Percentiles rank a stretch among this genome's conserved stretches.
These are phyloP conservation scores for Aspergillus ustus DNA, from an alignment of 2,329 filamentous ascomycete species.

Conservation along the genomic window DNA sequence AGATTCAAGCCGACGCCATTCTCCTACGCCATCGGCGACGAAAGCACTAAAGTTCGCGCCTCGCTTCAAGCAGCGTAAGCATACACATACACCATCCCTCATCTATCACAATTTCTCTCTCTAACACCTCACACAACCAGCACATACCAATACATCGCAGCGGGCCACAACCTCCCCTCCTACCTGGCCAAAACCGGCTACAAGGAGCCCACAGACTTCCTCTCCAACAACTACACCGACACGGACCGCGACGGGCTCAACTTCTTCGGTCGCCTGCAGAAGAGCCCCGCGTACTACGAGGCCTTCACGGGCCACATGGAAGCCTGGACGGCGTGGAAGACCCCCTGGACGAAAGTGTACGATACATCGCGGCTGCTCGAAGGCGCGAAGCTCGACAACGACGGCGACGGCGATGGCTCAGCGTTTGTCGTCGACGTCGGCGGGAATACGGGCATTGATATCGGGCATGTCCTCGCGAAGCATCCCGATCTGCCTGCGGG, in stretches of 20 bases:
- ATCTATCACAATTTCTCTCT: too few species aligned
- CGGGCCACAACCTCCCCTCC: conserved; percentile 36
- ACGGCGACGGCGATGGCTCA: too few species aligned
- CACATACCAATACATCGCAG: conserved; percentile 35
- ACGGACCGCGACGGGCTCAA: conserved; percentile 29
- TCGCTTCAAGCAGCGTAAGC: conserved; percentile 36
- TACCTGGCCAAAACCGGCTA: conserved; percentile 42
- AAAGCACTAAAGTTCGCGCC: conserved; percentile 34
- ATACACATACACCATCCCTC: too few species aligned
- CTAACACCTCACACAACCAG: too few species aligned
- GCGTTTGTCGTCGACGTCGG: conserved; percentile 46
- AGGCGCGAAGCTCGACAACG: conserved; percentile 20
- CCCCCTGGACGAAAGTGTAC: conserved; percentile 42
- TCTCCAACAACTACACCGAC: conserved; percentile 30
- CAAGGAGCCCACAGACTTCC: conserved; percentile 35
- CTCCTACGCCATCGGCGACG: conserved; percentile 37
- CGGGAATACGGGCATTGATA: conserved; percentile 45
- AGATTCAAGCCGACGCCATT: conserved; percentile 38
- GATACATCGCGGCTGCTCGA: conserved; percentile 29
- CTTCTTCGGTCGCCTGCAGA: conserved; percentile 40
- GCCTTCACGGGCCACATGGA: conserved; percentile 45
- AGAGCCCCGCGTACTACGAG: conserved; percentile 33
- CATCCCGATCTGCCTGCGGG: conserved; percentile 39
- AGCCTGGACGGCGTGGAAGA: conserved; percentile 38
- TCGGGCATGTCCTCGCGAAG: conserved; percentile 34